Conservation (phyloP, 345 rosid genomes). For the Linum trigynum region DNA sequence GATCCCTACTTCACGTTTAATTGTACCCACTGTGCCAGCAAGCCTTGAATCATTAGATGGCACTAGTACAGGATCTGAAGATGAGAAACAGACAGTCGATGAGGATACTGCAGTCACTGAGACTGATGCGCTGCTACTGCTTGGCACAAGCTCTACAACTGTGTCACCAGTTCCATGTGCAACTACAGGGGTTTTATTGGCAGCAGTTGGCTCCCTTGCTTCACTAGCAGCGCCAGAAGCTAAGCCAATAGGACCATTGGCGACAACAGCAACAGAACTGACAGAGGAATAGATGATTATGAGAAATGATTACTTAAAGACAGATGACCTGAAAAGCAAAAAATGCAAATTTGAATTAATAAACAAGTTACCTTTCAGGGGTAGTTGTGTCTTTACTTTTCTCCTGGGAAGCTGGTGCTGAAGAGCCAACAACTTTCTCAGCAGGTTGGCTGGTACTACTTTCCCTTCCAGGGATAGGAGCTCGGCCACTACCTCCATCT, state of each 20-base stretch:
- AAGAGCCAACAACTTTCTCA: conserved; percentile 42
- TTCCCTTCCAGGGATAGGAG: conserved; percentile 38
- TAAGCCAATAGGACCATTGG: conserved; percentile 38
- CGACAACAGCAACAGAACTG: conserved; percentile 37
- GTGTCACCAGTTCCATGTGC: conserved; percentile 36
- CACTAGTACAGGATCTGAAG: conserved; percentile 54
- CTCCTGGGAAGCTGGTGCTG: conserved; percentile 34
- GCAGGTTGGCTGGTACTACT: conserved; percentile 41
- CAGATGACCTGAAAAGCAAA: neutral
- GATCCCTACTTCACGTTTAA: conserved; percentile 42
- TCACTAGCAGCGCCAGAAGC: conserved; percentile 25
- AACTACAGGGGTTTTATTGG: conserved; percentile 26
- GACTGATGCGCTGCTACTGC: conserved; percentile 25
- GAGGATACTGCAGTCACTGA: conserved; percentile 40
- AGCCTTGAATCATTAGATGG: conserved; percentile 36
- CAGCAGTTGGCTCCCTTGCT: conserved; percentile 25
- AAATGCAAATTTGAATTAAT: conserved; percentile 6
- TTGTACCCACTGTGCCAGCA: conserved; percentile 33
- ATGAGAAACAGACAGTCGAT: conserved; percentile 42
- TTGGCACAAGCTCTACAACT: conserved; percentile 29
- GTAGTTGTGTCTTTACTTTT: conserved; percentile 36
- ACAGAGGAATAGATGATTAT: conserved; percentile 11
- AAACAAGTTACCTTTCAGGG: conserved; percentile 38
- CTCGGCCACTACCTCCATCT: conserved; percentile 62
- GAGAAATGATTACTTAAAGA: conserved; percentile 6